Evolutionary conservation across 805 yeast genomes (phyloP).

Genomic region (Saccharomycopsis fibuligera): DNA sequence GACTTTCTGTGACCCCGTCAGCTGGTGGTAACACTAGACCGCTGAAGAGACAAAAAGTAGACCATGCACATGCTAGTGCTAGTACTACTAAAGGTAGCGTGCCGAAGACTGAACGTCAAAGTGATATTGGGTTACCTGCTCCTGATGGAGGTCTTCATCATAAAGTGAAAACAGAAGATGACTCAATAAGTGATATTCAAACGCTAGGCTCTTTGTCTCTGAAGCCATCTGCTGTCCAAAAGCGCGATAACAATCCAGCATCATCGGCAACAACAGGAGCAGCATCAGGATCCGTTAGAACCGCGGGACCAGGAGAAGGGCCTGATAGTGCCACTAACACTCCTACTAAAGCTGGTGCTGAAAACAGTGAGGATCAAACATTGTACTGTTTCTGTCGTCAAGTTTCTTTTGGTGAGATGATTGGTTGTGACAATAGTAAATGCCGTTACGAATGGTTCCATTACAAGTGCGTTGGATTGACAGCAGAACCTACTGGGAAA

Average conservation of each 20-base stretch:
- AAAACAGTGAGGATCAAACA: slow-evolving; percentile 19
- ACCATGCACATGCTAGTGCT: not conserved
- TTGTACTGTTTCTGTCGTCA: slow-evolving; percentile 80
- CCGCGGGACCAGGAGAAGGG: not conserved
- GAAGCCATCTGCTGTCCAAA: not conserved
- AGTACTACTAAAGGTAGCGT: not conserved
- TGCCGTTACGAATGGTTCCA: slow-evolving; percentile 50
- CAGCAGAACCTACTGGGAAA: slow-evolving; percentile 81
- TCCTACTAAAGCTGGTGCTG: slow-evolving; percentile 10
- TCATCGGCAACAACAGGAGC: not conserved
- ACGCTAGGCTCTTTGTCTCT: not conserved
- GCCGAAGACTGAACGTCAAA: not conserved
- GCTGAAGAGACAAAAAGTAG: not conserved
- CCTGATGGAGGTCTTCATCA: not conserved
- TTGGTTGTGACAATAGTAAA: slow-evolving; percentile 87
- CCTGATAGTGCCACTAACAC: not conserved
- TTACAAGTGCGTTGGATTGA: slow-evolving; percentile 87
- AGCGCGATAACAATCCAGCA: not conserved
- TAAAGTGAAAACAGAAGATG: slow-evolving; percentile 5
- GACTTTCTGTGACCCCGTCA: not conserved
- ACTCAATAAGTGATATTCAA: slow-evolving; percentile 2
- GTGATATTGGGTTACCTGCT: no score
- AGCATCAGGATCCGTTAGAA: not conserved
- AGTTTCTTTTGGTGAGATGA: slow-evolving; percentile 93
- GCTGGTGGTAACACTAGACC: not conserved